Conservation (phyloP, 2,329 filamentous ascomycete species). For the Colletotrichum sidae region DNA sequence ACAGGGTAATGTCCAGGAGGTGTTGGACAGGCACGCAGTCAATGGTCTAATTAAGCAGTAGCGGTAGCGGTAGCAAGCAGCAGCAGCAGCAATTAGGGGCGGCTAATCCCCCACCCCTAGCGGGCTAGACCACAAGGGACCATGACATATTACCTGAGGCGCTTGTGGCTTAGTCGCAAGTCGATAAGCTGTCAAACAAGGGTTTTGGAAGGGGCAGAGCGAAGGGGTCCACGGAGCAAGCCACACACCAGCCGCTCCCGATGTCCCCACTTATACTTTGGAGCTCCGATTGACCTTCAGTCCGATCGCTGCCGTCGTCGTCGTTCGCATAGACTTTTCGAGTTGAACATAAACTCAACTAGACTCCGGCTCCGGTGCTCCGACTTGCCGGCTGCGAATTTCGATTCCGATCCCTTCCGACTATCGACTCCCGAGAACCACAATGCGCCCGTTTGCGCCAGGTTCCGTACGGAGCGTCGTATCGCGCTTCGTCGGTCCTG, state of each 20-base stretch:
- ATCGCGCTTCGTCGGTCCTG: conserved; percentile 6
- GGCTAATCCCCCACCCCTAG: conserved; percentile 7
- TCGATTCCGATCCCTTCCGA: not conserved
- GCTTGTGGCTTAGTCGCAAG: conserved; percentile 28
- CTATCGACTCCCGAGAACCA: not conserved
- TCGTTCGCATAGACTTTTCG: conserved; percentile 12
- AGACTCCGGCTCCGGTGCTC: conserved; percentile 6
- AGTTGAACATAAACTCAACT: conserved; percentile 11
- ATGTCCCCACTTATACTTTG: conserved; percentile 15
- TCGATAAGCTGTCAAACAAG: not conserved
- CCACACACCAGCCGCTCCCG: conserved; percentile 24
- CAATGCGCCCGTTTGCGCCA: conserved; percentile 28
- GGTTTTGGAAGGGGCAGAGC: not conserved
- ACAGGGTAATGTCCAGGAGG: conserved; percentile 12
- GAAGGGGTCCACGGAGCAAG: not conserved
- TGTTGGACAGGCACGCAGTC: conserved; percentile 28
- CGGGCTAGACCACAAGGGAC: not conserved
- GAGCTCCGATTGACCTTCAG: conserved; percentile 27
- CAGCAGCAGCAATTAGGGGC: conserved; percentile 22
- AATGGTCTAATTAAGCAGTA: conserved; percentile 2
- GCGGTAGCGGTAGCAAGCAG: too few relatives aligned
- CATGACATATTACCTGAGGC: conserved; percentile 22
- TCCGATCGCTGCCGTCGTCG: conserved; percentile 2
- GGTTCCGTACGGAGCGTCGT: conserved; percentile 19
- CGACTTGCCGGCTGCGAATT: not conserved